These are phyloP conservation scores for Globisporangium radiosum DNA, from an alignment of 352 stramenopile species.

Conservation along the genomic window DNA sequence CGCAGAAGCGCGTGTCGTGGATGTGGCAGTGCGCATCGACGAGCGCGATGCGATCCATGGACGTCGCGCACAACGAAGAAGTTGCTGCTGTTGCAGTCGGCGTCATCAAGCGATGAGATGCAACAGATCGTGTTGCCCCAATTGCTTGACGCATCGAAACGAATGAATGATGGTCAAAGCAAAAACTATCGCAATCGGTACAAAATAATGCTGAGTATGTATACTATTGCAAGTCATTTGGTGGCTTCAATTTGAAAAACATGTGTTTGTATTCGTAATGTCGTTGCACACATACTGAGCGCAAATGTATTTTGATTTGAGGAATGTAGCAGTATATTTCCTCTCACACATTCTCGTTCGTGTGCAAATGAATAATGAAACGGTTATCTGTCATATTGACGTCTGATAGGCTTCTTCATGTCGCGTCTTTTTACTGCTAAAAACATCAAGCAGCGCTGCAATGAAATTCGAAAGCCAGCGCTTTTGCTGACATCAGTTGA, in stretches of 20 bases:
- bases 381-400: not conserved
- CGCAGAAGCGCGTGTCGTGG: slow-evolving; percentile 38
- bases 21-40: slow-evolving; percentile 74
- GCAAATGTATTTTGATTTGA: not conserved
- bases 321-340: not conserved
- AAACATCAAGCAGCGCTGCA: not conserved
- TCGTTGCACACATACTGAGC: not conserved
- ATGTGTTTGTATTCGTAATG: no score
- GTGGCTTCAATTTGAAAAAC: no score
- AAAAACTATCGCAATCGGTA: no score
- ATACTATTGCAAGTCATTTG: no score
- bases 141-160: no score
- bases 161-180: no score
- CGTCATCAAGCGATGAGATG: not conserved
- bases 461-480: not conserved
- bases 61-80: not conserved
- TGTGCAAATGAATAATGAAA: not conserved
- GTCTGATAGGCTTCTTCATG: not conserved
- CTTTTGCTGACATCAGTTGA: no score
- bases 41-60: slow-evolving; percentile 14
- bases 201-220: no score
- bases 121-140: no score
- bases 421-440: not conserved
- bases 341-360: not conserved
- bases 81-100: not conserved